These are phyloP conservation scores for Termitomyces sp. DNA, from an alignment of 768 basidiomycete species.

Conservation along the genomic window DNA sequence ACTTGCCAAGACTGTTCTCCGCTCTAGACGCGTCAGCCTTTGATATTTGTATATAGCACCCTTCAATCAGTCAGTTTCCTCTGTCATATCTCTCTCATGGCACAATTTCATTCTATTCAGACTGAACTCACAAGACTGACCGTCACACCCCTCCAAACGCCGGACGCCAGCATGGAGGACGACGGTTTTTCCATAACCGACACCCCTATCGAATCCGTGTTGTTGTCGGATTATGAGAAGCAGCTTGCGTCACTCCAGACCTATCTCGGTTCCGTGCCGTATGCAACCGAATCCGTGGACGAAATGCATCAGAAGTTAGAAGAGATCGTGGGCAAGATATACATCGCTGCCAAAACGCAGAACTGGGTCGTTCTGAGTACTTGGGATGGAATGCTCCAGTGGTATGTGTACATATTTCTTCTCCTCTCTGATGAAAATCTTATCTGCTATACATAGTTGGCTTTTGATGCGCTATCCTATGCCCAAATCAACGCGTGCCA, in stretches of 20 bases:
- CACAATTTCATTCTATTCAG: neutral
- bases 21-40: slow-evolving; percentile 13
- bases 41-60: neutral
- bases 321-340: slow-evolving; percentile 63
- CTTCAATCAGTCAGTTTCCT: slow-evolving; percentile 8
- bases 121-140: slow-evolving; percentile 1
- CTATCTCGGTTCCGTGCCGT: slow-evolving; percentile 68
- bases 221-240: slow-evolving; percentile 47
- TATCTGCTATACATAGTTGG: slow-evolving; percentile 56
- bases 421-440: neutral
- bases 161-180: slow-evolving; percentile 46
- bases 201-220: slow-evolving; percentile 31
- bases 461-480: slow-evolving; percentile 79
- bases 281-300: slow-evolving; percentile 65
- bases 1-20: neutral
- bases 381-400: slow-evolving; percentile 81
- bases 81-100: slow-evolving; percentile 3
- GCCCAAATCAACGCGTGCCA: slow-evolving; percentile 61
- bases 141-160: slow-evolving; percentile 1
- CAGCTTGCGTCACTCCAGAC: slow-evolving; percentile 59
- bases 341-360: slow-evolving; percentile 67
- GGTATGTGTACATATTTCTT: slow-evolving; percentile 41
- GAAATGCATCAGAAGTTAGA: slow-evolving; percentile 72
- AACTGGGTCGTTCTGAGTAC: slow-evolving; percentile 72
- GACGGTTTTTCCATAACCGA: slow-evolving; percentile 49